Evolutionary conservation across 169 alveolate genomes (phyloP).

Genomic region (Plasmodium reichenowi): DNA sequence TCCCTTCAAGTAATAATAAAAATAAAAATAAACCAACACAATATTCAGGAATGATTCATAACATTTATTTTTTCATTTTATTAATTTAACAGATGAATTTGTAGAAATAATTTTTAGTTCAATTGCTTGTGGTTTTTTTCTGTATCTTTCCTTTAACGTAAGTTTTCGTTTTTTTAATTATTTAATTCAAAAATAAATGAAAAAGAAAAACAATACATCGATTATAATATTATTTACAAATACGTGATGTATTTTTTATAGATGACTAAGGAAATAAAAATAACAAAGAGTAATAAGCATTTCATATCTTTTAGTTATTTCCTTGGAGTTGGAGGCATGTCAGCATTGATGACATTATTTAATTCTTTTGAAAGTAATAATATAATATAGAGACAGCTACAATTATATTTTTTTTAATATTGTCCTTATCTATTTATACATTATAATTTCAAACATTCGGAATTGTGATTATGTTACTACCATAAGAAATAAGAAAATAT

Average conservation of each 20-base stretch:
- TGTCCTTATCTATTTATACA: too few species aligned
- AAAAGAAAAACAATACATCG: not conserved
- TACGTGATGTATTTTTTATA: conserved; percentile 27
- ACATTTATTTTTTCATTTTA: conserved; percentile 15
- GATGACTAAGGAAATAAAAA: conserved; percentile 69
- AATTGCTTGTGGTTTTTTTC: conserved; percentile 68
- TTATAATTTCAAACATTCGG: too few species aligned
- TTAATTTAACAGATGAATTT: conserved; percentile 51
- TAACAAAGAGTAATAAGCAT: conserved; percentile 46
- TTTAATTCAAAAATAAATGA: conserved; percentile 17
- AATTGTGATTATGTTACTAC: too few species aligned
- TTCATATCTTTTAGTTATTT: conserved; percentile 59
- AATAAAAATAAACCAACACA: not conserved
- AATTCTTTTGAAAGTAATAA: conserved; percentile 36
- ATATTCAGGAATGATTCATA: not conserved
- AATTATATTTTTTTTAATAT: conserved; percentile 12
- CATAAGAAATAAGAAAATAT: too few species aligned
- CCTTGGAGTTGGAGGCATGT: conserved; percentile 74
- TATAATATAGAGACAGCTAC: conserved; percentile 23
- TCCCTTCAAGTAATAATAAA: conserved; percentile 67
- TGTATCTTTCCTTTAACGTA: conserved; percentile 73
- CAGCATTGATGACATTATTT: conserved; percentile 59
- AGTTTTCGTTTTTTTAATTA: conserved; percentile 5
- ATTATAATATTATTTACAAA: not conserved
- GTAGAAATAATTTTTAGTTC: conserved; percentile 72